A percentile compares a stretch with the other conserved stretches of the same genome.
phyloP scores from a whole-genome alignment of 768 basidiomycete genomes.

The Macrocybe gigantea region DNA sequence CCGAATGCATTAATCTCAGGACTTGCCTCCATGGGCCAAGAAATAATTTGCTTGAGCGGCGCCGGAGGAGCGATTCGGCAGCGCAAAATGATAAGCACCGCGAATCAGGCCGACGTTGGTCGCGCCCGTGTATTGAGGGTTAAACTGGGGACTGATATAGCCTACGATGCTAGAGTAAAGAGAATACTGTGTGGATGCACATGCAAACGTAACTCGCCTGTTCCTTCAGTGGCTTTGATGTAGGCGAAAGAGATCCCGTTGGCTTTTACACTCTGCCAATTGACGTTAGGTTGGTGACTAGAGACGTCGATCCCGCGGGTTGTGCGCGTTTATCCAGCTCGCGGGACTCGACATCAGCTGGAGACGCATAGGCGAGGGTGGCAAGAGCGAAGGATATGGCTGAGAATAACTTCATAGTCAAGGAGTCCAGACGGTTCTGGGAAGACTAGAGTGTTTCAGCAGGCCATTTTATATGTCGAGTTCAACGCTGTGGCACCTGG shows the following conservation, averaged over 20 bases:
- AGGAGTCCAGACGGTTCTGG: background rate
- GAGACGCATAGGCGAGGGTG: constrained; percentile 5
- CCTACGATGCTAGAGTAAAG: constrained; percentile 10
- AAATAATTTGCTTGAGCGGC: constrained; percentile 57
- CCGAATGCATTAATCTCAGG: constrained; percentile 22
- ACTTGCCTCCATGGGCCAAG: constrained; percentile 46
- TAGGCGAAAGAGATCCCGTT: constrained; percentile 52
- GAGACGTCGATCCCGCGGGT: background rate
- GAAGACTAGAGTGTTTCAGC: background rate
- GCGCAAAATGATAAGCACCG: constrained; percentile 40
- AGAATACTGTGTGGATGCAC: too few relatives aligned
- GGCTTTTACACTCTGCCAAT: constrained; percentile 46
- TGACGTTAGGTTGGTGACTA: constrained; percentile 33
- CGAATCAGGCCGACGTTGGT: constrained; percentile 51
- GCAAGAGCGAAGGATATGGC: constrained; percentile 10
- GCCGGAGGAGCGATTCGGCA: constrained; percentile 45
- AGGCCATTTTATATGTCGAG: too few relatives aligned
- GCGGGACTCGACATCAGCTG: background rate
- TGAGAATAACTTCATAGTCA: constrained; percentile 12
- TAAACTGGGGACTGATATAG: constrained; percentile 40
- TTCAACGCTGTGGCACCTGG: too few relatives aligned
- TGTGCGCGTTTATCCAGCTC: constrained; percentile 13
- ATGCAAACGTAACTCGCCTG: constrained; percentile 6
- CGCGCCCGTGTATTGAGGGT: constrained; percentile 47
- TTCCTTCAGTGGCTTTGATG: constrained; percentile 61